A percentile compares a stretch with the other conserved stretches of the same genome.
These are phyloP conservation scores for Juncus effusus DNA, from an alignment of 176 grass and related monocot species.

Conservation along the genomic window DNA sequence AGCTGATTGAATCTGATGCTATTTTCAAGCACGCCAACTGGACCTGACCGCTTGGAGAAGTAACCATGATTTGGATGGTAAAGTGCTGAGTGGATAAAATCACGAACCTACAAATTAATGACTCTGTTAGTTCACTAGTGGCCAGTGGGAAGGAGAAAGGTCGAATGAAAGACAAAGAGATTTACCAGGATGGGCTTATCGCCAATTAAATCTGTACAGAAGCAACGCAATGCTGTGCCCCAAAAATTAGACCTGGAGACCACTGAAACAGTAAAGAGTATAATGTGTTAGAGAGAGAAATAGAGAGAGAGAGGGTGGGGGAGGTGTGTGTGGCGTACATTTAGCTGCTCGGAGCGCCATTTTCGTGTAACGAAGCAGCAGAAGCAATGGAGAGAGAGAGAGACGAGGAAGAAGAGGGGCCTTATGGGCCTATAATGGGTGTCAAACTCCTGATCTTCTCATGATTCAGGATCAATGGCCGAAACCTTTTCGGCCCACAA, in stretches of 20 bases:
- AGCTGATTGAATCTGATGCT: conserved; percentile 83
- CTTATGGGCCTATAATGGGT: no score
- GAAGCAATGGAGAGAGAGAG: not conserved
- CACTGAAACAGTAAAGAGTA: not conserved
- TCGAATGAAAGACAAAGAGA: not conserved
- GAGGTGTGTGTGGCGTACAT: not conserved
- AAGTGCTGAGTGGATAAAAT: conserved; percentile 76
- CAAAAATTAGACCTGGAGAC: conserved; percentile 16
- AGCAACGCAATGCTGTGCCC: conserved; percentile 29
- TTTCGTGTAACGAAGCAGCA: not conserved
- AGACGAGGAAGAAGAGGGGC: not conserved
- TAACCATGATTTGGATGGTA: conserved; percentile 83
- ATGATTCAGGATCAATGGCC: no score
- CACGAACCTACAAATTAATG: conserved; percentile 55
- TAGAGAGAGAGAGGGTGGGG: not conserved
- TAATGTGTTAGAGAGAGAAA: not conserved
- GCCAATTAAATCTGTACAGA: conserved; percentile 46
- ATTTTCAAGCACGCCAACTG: conserved; percentile 72
- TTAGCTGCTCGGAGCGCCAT: conserved; percentile 32
- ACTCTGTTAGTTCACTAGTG: not conserved
- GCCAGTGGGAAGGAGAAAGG: not conserved
- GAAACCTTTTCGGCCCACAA: no score
- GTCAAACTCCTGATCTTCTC: no score
- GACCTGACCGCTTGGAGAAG: conserved; percentile 73
- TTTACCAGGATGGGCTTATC: conserved; percentile 69